Evolutionary conservation across 768 basidiomycete species (phyloP), one percentile per base, ranked within the genome.

Genomic region (Lentinula sp.): DNA sequence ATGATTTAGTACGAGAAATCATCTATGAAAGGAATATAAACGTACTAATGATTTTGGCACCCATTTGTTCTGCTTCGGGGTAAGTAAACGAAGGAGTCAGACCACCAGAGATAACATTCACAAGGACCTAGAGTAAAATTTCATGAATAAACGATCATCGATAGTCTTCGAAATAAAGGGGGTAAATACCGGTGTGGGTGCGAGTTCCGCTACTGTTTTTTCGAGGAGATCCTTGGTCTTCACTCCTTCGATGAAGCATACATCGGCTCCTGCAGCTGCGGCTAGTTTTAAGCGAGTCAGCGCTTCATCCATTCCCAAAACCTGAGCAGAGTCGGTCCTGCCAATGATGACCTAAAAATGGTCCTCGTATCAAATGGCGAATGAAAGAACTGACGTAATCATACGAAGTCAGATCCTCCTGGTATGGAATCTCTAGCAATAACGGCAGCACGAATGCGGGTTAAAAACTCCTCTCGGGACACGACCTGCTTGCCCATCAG

Each of bases 191-290:
- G 89, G 89, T 65, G 87, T 90, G 4, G 89, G 89, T 5, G 85
- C 82, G 33, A 91, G 72, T 2, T 85, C 87, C 23, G 79, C 78
- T 50, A 91, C 85, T 9, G 89, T 89, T 0, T 76, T 76, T 60
- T 81, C 77, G 15, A 90, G 78, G 23, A 87, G 80, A 49, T 87
- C 84, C 50, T 84, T 79, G 1, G 83, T 87, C 70, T 83, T 83
- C 33, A 90, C 88, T 45, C 90, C 89, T 70, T 91, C 89, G 39
- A 90, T 90, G 72, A 91, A 92, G 71, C 88, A 90, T 12, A 88
- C 88, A 66, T 91, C 89, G 0, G 89, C 89, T 35, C 89, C 89
- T 9, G 81, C 85, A 61, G 85, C 86, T 0, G 87, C 81, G 8
- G 89, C 89, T 20, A 90, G 79, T 70, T 86, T 83, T 61, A 91